Evolutionary conservation across 1,139 yeast species (phyloP).

Genomic region (Taphrina pruni): DNA sequence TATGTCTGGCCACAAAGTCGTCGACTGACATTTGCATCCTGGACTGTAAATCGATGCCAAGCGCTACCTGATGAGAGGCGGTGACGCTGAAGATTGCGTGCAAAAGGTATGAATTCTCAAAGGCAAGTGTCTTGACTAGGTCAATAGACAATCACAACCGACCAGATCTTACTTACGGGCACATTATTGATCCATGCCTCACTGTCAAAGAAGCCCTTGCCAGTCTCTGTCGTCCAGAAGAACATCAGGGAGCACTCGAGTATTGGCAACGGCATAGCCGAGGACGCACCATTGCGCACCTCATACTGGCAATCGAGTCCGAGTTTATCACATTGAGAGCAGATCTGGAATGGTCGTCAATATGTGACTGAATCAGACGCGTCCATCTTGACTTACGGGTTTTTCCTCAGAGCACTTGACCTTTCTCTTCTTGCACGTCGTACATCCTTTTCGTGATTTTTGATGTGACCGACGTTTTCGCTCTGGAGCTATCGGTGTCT

Average conservation of each 20-base stretch:
- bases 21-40: conserved; percentile 34
- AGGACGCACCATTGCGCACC: conserved; percentile 23
- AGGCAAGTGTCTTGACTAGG: conserved; percentile 15
- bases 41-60: conserved; percentile 27
- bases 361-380: not conserved
- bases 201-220: conserved; percentile 14
- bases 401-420: conserved; percentile 59
- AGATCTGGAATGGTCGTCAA: conserved; percentile 11
- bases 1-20: conserved; percentile 30
- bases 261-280: conserved; percentile 31
- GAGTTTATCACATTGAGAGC: conserved; percentile 32
- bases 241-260: conserved; percentile 36
- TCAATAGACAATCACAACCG: not conserved
- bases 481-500: conserved; percentile 17
- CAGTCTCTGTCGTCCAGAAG: conserved; percentile 30
- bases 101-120: conserved; percentile 29
- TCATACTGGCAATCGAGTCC: conserved; percentile 31
- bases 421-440: conserved; percentile 57
- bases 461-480: conserved; percentile 46
- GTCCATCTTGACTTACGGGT: conserved; percentile 49
- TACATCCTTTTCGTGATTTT: conserved; percentile 53
- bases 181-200: conserved; percentile 30
- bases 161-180: not conserved
- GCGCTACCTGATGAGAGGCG: conserved; percentile 31
- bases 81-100: conserved; percentile 34